Percentiles rank a stretch among this genome's conserved stretches.
These are phyloP conservation scores for Fonsecaea nubica DNA, from an alignment of 2,329 filamentous ascomycete genomes.

Conservation along the genomic window DNA sequence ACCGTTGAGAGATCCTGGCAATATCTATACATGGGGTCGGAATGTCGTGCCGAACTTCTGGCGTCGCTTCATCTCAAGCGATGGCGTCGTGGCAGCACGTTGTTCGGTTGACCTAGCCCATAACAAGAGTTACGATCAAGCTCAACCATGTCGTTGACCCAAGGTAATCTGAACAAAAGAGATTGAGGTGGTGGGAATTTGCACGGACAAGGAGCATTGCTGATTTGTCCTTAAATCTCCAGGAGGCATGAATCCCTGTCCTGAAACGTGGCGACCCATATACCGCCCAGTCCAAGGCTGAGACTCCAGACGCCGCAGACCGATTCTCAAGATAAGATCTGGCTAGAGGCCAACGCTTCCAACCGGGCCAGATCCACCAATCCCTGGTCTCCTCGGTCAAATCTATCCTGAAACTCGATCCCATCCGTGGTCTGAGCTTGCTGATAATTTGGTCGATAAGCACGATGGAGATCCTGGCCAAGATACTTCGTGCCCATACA, in stretches of 20 bases:
- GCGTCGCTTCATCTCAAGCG: slow-evolving; percentile 26
- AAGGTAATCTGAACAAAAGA: slow-evolving; percentile 7
- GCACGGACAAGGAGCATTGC: slow-evolving; percentile 6
- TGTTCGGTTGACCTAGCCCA: no score
- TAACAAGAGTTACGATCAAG: slow-evolving; percentile 6
- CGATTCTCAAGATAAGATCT: slow-evolving; percentile 6
- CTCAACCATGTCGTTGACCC: not conserved
- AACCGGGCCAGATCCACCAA: slow-evolving; percentile 16
- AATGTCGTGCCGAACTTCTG: slow-evolving; percentile 14
- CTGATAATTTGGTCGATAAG: slow-evolving; percentile 1
- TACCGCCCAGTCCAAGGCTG: slow-evolving; percentile 6
- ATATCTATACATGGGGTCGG: not conserved
- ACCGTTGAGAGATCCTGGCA: not conserved
- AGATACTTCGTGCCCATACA: not conserved
- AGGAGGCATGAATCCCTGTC: not conserved
- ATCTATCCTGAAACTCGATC: slow-evolving; percentile 3
- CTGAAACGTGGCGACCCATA: slow-evolving; percentile 23
- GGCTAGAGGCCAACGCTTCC: not conserved
- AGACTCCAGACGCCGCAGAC: not conserved
- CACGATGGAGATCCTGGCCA: not conserved
- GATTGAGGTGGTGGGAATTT: slow-evolving; percentile 20
- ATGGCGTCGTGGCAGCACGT: slow-evolving; percentile 4
- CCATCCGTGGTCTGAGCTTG: not conserved
- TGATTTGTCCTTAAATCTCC: slow-evolving; percentile 29
- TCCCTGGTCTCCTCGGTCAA: slow-evolving; percentile 4